A percentile compares a stretch with the other conserved stretches of the same genome.
These are phyloP conservation scores for Yamadazyma atlantica DNA, from an alignment of 1,139 yeast genomes.

Conservation along the genomic window DNA sequence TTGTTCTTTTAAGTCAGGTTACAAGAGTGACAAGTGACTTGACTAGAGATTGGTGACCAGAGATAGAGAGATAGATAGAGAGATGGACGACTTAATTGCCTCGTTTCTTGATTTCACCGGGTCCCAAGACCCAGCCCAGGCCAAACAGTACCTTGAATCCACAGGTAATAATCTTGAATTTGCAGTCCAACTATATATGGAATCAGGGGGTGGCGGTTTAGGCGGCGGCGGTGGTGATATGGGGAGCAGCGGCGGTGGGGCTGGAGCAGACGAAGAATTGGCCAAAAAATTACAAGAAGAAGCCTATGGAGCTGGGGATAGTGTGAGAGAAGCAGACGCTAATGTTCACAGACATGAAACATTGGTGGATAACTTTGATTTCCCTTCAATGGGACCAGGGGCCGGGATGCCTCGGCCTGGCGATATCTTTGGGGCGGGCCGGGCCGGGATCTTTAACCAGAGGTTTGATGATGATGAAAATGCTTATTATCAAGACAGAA, in stretches of 20 bases:
- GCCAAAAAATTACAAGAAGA: conserved; percentile 69
- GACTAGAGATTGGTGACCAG: too few relatives aligned
- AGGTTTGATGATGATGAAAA: conserved; percentile 36
- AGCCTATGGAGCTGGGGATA: conserved; percentile 42
- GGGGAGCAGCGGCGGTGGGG: conserved; percentile 4
- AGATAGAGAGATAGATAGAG: neutral
- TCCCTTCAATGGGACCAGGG: conserved; percentile 2
- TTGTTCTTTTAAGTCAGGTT: too few relatives aligned
- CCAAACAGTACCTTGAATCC: conserved; percentile 77
- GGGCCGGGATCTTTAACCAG: conserved; percentile 47
- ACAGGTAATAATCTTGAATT: conserved; percentile 77
- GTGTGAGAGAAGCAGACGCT: conserved; percentile 64
- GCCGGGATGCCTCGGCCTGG: conserved; percentile 22
- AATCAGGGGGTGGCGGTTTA: conserved; percentile 38
- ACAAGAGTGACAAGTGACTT: too few relatives aligned
- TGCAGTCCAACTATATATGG: conserved; percentile 85
- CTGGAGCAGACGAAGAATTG: conserved; percentile 50
- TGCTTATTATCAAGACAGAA: conserved; percentile 22
- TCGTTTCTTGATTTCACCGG: conserved; percentile 87
- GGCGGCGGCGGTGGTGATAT: conserved; percentile 8
- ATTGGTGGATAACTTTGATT: conserved; percentile 43
- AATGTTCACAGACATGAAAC: conserved; percentile 84
- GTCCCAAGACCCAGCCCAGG: conserved; percentile 63
- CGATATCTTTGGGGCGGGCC: conserved; percentile 43
- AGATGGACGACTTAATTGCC: conserved; percentile 29